phyloP scores from a whole-genome alignment of 192 early-diverging fungal genomes.

The Neocallimastix lanati region DNA sequence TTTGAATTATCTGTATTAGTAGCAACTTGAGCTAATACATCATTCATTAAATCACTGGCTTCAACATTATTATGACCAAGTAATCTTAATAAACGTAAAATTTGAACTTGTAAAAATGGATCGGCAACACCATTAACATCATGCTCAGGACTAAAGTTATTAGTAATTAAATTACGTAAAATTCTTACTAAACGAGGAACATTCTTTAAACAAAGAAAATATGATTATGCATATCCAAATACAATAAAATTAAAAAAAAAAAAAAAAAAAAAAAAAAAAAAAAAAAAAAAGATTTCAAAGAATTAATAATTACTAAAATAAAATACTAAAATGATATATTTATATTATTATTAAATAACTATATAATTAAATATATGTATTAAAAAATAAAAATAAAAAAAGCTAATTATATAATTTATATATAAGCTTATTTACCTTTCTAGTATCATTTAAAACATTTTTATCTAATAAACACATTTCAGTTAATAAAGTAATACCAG shows the following conservation, averaged over 20 bases:
- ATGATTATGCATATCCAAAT: no score
- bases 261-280: no score
- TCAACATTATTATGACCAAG: slow-evolving; percentile 48
- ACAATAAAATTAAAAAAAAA: no score
- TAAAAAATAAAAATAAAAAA: no score
- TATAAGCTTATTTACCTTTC: no score
- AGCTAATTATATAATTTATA: no score
- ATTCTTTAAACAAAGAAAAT: no score
- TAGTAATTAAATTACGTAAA: slow-evolving; percentile 68
- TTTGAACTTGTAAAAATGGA: slow-evolving; percentile 91
- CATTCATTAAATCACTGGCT: slow-evolving; percentile 85
- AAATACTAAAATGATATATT: no score
- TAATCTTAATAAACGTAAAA: slow-evolving; percentile 72
- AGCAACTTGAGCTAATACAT: slow-evolving; percentile 88
- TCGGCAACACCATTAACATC: slow-evolving; percentile 91
- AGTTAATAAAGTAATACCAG: slow-evolving; percentile 68
- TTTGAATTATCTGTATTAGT: slow-evolving; percentile 84
- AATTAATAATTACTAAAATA: no score
- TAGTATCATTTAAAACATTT: slow-evolving; percentile 49
- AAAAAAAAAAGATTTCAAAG: no score
- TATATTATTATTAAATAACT: no score
- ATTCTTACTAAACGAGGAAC: slow-evolving; percentile 75
- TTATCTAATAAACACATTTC: slow-evolving; percentile 68
- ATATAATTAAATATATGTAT: no score
- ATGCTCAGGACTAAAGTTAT: slow-evolving; percentile 81